These are phyloP conservation scores for Noccaea caerulescens DNA, from an alignment of 345 rosid species.

Conservation along the genomic window DNA sequence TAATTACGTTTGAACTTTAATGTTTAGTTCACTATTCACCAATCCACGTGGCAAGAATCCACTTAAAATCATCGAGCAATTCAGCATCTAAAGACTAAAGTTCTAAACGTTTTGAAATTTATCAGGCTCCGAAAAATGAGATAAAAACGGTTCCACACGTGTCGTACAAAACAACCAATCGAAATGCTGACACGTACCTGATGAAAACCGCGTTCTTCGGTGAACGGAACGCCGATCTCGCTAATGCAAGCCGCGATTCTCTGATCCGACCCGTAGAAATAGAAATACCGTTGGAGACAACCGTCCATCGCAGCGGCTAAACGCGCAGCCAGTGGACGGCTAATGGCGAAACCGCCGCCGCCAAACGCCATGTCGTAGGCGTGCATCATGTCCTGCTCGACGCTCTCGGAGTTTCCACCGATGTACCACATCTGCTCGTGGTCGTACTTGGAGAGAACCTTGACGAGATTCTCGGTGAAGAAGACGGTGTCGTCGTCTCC, in stretches of 20 bases:
- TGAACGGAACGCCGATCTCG: conserved; percentile 78
- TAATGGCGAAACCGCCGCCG: conserved; percentile 89
- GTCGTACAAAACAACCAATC: neutral
- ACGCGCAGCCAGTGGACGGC: conserved; percentile 68
- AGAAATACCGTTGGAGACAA: conserved; percentile 64
- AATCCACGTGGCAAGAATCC: conserved; percentile 34
- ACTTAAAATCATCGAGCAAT: conserved; percentile 1
- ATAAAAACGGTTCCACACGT: conserved; percentile 27
- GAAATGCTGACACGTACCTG: conserved; percentile 57
- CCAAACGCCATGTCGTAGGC: conserved; percentile 85
- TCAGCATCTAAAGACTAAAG: neutral
- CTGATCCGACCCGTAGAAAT: conserved; percentile 87
- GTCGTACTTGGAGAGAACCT: conserved; percentile 67
- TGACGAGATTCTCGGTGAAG: conserved; percentile 63
- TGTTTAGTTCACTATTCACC: neutral
- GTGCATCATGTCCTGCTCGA: conserved; percentile 73
- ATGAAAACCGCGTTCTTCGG: conserved; percentile 74
- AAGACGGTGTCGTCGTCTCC: conserved; percentile 93
- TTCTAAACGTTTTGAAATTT: conserved; percentile 15
- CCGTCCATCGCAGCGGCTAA: conserved; percentile 62
- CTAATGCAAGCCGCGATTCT: conserved; percentile 71
- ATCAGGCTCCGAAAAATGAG: conserved; percentile 32
- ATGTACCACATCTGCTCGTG: conserved; percentile 79
- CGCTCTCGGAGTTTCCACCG: conserved; percentile 80
- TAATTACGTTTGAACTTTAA: conserved; percentile 29